These are phyloP conservation scores for Penicillium sp. DNA, from an alignment of 2,329 filamentous ascomycete genomes.

Conservation along the genomic window DNA sequence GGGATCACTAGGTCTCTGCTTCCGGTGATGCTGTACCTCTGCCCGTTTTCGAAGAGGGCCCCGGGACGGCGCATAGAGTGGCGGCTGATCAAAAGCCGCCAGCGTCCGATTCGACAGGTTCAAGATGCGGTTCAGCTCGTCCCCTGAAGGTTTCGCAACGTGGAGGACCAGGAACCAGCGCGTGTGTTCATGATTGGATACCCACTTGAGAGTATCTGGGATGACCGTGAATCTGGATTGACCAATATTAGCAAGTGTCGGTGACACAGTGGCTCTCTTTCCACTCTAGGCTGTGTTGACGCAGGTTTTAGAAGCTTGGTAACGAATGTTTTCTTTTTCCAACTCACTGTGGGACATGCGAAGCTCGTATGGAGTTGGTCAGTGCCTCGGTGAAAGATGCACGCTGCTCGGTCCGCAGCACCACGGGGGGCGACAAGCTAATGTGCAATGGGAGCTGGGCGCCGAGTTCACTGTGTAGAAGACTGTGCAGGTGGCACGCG, in stretches of 20 bases:
- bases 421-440: conserved; percentile 77
- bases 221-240: conserved; percentile 41
- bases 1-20: too few relatives aligned
- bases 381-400: conserved; percentile 60
- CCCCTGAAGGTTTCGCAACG: conserved; percentile 46
- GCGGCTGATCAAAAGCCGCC: conserved; percentile 57
- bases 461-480: conserved; percentile 71
- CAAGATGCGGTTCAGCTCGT: conserved; percentile 59
- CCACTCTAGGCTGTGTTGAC: too few relatives aligned
- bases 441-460: conserved; percentile 79
- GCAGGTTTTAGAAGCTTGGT: too few relatives aligned
- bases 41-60: not conserved
- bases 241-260: not conserved
- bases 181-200: conserved; percentile 59
- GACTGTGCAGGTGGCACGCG: conserved; percentile 52
- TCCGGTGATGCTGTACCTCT: not conserved
- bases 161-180: conserved; percentile 81
- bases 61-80: conserved; percentile 53
- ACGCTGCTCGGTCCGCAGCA: conserved; percentile 66
- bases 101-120: conserved; percentile 60
- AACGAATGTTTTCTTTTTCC: too few relatives aligned
- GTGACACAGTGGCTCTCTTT: too few relatives aligned
- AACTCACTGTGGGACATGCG: conserved; percentile 42
- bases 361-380: conserved; percentile 37
- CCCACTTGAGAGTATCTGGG: conserved; percentile 54